Base-by-base conservation (phyloP, 805 yeast species). In the Isabelozyma gotoi region DNA sequence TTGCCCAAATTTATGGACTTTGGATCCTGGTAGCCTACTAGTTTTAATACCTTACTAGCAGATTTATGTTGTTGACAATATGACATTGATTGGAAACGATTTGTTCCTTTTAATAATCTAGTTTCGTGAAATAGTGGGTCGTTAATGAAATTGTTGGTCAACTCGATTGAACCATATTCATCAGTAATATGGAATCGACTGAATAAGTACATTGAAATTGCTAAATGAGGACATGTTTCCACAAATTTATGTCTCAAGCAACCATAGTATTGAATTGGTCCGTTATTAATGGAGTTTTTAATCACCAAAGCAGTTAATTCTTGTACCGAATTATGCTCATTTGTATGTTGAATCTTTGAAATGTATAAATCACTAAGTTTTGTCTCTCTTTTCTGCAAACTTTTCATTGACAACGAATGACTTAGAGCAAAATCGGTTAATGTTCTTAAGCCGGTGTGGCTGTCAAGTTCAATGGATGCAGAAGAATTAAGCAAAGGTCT, bases 51-150 rank as follows among this genome's bases (percentile, higher is more conserved):
- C 27, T 51, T 52, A 19, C 51, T 45, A 20, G 56, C 47, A 0
- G 65, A 46, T 36, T 58, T 59, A 44, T 59, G 63, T 35, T 60
- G 68, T 50, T 63, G 65, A 18, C 49, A 45, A 43, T 55, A 59
- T 4, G 58, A 51, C 7, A 63, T 55, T 2, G 63, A 43, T 8
- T 50, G 49, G 31, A 53, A 40, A 38, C 54, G 55, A 33, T 59
- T 55, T 38, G 52, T 52, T 4, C 67, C 67, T 33, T 57, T 59
- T 19, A 63, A 44, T 10, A 63, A 41, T 35, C 50, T 55, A 18
- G 51, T 49, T 2, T 60, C 55, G 31, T 51, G 46, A 16, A 57
- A 46, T 37, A 5, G 40, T 34, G 33, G 41, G 34, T 20, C 46
- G 5, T 36, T 27, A 19, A 20, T 21, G 19, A n/a, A 21, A 17